Evolutionary conservation across 2,329 filamentous ascomycete species (phyloP).

Genomic region (Verticillium isaacii): DNA sequence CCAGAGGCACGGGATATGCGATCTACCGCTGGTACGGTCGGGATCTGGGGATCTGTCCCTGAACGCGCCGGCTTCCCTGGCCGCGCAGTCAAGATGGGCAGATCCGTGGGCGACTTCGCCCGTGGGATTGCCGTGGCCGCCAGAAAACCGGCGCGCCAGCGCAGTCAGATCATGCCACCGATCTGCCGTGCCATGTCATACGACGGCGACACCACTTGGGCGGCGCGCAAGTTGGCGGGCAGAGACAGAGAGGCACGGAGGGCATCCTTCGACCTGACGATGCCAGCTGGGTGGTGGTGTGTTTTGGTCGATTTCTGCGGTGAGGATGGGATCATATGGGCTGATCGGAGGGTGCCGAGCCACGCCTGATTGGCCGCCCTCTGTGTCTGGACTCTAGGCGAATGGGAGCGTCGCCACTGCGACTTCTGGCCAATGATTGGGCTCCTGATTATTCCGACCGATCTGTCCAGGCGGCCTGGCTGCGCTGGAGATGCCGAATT

Average conservation of each 20-base stretch:
- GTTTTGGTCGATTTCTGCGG: constrained; percentile 10
- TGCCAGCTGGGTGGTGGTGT: constrained; percentile 4
- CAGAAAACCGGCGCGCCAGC: not conserved
- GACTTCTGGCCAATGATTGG: not conserved
- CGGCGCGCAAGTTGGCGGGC: not conserved
- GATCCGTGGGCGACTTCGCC: constrained; percentile 9
- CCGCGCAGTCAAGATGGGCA: constrained; percentile 11
- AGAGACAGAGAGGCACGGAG: not conserved
- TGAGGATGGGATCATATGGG: constrained; percentile 14
- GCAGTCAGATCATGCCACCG: not conserved
- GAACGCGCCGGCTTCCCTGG: constrained; percentile 1
- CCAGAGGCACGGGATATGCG: constrained; percentile 1
- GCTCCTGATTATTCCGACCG: not conserved
- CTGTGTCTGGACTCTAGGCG: constrained; percentile 7
- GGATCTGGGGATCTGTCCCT: not conserved
- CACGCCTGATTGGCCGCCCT: constrained; percentile 6
- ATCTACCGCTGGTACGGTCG: not conserved
- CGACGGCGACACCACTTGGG: not conserved
- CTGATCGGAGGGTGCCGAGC: constrained; percentile 10
- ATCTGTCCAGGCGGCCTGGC: not conserved
- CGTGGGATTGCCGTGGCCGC: constrained; percentile 13
- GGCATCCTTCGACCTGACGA: not conserved
- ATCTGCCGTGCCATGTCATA: not conserved
- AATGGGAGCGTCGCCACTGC: constrained; percentile 9
- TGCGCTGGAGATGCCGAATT: not conserved